Evolutionary conservation across 2,329 filamentous ascomycete genomes (phyloP).

Genomic region (Pseudogymnoascus sp.): DNA sequence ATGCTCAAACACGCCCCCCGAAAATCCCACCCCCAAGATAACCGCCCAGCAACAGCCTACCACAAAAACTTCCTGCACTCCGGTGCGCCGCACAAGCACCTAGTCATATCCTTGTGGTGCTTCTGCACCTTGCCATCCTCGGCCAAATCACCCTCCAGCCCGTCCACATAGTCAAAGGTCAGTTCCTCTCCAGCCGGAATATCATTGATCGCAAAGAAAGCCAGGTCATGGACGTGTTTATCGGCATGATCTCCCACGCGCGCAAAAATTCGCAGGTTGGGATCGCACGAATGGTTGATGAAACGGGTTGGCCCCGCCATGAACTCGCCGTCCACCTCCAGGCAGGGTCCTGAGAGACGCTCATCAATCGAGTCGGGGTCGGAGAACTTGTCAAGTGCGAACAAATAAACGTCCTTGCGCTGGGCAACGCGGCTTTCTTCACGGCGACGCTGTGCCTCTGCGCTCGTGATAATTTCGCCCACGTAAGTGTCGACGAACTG

Average conservation of each 20-base stretch:
- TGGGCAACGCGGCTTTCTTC: slow-evolving; percentile 43
- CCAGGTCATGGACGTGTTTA: slow-evolving; percentile 65
- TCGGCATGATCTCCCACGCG: slow-evolving; percentile 70
- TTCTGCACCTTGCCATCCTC: slow-evolving; percentile 30
- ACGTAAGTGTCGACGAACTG: slow-evolving; percentile 77
- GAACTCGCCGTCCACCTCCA: slow-evolving; percentile 63
- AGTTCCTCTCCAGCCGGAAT: slow-evolving; percentile 60
- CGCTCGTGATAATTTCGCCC: slow-evolving; percentile 57
- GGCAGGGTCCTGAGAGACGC: slow-evolving; percentile 41
- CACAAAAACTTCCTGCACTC: slow-evolving; percentile 65
- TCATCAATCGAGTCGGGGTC: slow-evolving; percentile 46
- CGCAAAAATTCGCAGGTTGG: slow-evolving; percentile 71
- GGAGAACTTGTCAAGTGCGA: slow-evolving; percentile 72
- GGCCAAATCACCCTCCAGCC: slow-evolving; percentile 37
- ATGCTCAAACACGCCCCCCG: neutral
- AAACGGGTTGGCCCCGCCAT: slow-evolving; percentile 72
- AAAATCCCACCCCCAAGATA: neutral
- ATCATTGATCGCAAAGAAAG: slow-evolving; percentile 62
- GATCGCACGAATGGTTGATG: slow-evolving; percentile 75
- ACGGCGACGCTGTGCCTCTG: slow-evolving; percentile 58
- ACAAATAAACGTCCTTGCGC: slow-evolving; percentile 71
- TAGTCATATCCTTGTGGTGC: slow-evolving; percentile 47
- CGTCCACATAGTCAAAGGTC: slow-evolving; percentile 73
- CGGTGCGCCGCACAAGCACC: slow-evolving; percentile 52
- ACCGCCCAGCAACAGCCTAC: slow-evolving; percentile 29